Evolutionary conservation across 2,329 filamentous ascomycete species (phyloP).

Genomic region (Aphanocladium album): DNA sequence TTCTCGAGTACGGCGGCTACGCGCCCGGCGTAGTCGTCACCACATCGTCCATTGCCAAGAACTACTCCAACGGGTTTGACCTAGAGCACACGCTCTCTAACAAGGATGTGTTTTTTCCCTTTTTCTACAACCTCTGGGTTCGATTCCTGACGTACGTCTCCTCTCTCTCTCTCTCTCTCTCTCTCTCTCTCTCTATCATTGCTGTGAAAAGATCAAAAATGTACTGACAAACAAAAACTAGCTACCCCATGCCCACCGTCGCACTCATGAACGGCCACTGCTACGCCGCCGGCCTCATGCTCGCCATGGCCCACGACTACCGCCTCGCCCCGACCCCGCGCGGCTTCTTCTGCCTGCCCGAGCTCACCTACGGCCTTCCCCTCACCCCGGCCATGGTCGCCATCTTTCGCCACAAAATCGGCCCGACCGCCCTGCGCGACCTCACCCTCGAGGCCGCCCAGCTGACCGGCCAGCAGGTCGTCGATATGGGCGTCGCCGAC

Average conservation of each 20-base stretch:
- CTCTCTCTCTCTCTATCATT: too few relatives aligned
- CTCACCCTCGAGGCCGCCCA: slow-evolving; percentile 70
- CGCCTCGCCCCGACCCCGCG: slow-evolving; percentile 65
- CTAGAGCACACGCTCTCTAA: slow-evolving; percentile 59
- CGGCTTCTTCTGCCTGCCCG: slow-evolving; percentile 77
- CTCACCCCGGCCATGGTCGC: slow-evolving; percentile 67
- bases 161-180: background rate
- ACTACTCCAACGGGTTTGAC: slow-evolving; percentile 81
- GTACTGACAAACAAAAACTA: background rate
- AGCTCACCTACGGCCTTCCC: slow-evolving; percentile 74
- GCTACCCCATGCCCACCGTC: slow-evolving; percentile 75
- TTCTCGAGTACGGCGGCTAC: slow-evolving; percentile 60
- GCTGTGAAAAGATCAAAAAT: background rate
- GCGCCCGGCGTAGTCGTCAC: slow-evolving; percentile 71
- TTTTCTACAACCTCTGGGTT: slow-evolving; percentile 60
- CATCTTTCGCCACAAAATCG: slow-evolving; percentile 68
- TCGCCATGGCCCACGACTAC: slow-evolving; percentile 79
- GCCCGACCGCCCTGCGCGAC: slow-evolving; percentile 51
- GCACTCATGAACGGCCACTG: slow-evolving; percentile 76
- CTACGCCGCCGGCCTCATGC: slow-evolving; percentile 78
- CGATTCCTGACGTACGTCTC: slow-evolving; percentile 41
- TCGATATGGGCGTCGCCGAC: slow-evolving; percentile 65
- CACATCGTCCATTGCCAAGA: slow-evolving; percentile 69
- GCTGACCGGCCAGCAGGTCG: slow-evolving; percentile 57
- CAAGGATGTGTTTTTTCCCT: slow-evolving; percentile 53